Base-by-base conservation (phyloP, 306 rosid species). In the Begonia masoniana region DNA sequence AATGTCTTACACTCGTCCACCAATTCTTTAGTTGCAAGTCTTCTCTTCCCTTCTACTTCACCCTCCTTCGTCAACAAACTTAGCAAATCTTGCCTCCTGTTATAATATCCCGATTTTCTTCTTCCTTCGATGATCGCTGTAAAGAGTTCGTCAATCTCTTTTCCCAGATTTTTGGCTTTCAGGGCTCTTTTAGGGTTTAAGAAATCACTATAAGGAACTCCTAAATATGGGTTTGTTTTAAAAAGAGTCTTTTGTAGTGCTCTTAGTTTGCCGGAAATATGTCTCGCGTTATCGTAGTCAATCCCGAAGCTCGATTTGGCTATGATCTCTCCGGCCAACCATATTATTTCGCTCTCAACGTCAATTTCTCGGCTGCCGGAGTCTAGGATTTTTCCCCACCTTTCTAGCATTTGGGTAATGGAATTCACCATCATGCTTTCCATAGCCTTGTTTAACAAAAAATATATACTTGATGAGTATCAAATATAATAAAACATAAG, bases 1-100 rank as follows among this genome's bases (percentile, higher is more conserved):
- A 88, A 84, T 0, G 97, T 84, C 58, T 88, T 88, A 65, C 95
- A 84, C 67, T 88, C 95, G 51, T 88, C 97, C 7, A 88, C 76
- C 7, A 88, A 46, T 8, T 88, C 79, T 14, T 68, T 23, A 12
- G 73, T 74, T 2, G 72, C 67, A 21, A 88, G 41, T 9, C 36
- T 41, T 64, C 63, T 73, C 4, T 12, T 21, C 23, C 72, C 73
- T 26, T 76, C 81, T 2, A 4, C 67, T 3, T 59, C 58, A 24
- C 76, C 75, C 36, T 67, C 83, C 42, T 70, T 68, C 51, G 84
- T 63, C 72, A 88, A 55, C 21, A 76, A 52, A 10, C 94, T 81
- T 13, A 88, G 60, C 3, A 88, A 58, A 50, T 88, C 86, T 43
- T 60, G 65, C 48, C 47, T 11, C 19, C 2, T 2, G 35, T 17